Conservation (phyloP, 129 eudicot genomes). For the Rutidosis leptorrhynchoides region DNA sequence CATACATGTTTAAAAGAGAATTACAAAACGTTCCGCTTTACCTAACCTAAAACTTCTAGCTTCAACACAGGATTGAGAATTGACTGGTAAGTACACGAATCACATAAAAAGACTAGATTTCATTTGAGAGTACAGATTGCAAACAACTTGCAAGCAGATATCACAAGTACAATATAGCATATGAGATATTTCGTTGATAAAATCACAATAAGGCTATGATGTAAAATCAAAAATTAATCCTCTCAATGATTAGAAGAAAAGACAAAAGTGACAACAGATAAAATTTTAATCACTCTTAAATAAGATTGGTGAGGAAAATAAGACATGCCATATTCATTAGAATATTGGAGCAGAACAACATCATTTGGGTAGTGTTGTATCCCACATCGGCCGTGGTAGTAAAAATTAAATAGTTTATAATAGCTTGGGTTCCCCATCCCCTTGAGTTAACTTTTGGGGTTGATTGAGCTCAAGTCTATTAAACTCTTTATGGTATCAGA, state of each 20-base stretch:
- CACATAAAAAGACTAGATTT: constrained; percentile 34
- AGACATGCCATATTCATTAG: neutral
- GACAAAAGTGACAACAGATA: neutral
- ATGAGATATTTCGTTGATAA: too few relatives aligned
- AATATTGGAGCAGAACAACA: constrained; percentile 16
- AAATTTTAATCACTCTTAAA: neutral
- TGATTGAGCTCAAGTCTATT: too few relatives aligned
- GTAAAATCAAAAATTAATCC: too few relatives aligned
- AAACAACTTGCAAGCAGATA: neutral
- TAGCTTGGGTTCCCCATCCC: too few relatives aligned
- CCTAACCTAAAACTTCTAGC: constrained; percentile 48
- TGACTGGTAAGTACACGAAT: constrained; percentile 75
- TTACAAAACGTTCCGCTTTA: constrained; percentile 75
- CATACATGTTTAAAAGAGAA: constrained; percentile 82
- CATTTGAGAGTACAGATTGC: constrained; percentile 47
- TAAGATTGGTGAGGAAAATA: neutral
- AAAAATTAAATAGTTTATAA: too few relatives aligned
- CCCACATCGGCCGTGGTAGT: too few relatives aligned
- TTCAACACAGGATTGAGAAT: constrained; percentile 74
- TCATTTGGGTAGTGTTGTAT: too few relatives aligned
- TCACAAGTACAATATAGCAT: neutral
- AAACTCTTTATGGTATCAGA: too few relatives aligned
- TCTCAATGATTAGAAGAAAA: too few relatives aligned
- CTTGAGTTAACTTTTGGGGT: too few relatives aligned
- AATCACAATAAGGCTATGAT: too few relatives aligned